Evolutionary conservation across 352 stramenopile species (phyloP).

Genomic region (Globisporangium apiculatum): DNA sequence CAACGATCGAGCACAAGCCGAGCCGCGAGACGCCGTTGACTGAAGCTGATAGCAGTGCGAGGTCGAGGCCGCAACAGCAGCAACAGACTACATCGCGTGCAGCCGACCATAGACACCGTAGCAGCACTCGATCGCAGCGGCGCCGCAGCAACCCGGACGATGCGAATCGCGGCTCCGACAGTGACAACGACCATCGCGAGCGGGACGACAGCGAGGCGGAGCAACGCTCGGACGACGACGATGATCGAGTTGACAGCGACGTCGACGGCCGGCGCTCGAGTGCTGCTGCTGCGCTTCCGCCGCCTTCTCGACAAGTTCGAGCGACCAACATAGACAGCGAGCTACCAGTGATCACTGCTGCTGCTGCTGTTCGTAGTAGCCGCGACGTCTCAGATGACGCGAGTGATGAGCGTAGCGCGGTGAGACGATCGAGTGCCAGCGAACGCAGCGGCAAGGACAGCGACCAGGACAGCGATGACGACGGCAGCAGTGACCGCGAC

Average conservation of each 20-base stretch:
- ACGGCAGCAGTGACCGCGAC: conserved; percentile 2
- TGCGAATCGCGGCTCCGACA: conserved; percentile 4
- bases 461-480: conserved; percentile 10
- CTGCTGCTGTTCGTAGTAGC: background rate
- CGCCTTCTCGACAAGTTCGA: background rate
- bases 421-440: background rate
- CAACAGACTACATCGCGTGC: background rate
- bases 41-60: conserved; percentile 3
- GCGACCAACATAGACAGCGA: background rate
- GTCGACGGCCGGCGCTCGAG: background rate
- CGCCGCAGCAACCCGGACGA: conserved; percentile 4
- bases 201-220: conserved; percentile 9
- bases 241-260: too few species aligned
- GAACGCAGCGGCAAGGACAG: conserved; percentile 1
- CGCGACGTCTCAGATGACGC: background rate
- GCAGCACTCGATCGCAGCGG: background rate
- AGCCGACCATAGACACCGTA: background rate
- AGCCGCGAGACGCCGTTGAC: background rate
- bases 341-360: background rate
- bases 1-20: conserved; percentile 10
- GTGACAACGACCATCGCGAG: conserved; percentile 23
- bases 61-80: conserved; percentile 7
- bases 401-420: background rate
- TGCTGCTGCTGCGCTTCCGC: background rate
- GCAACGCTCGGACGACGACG: too few species aligned